phyloP scores from a whole-genome alignment of 2,329 filamentous ascomycete genomes.

The Venturia carpophila region DNA sequence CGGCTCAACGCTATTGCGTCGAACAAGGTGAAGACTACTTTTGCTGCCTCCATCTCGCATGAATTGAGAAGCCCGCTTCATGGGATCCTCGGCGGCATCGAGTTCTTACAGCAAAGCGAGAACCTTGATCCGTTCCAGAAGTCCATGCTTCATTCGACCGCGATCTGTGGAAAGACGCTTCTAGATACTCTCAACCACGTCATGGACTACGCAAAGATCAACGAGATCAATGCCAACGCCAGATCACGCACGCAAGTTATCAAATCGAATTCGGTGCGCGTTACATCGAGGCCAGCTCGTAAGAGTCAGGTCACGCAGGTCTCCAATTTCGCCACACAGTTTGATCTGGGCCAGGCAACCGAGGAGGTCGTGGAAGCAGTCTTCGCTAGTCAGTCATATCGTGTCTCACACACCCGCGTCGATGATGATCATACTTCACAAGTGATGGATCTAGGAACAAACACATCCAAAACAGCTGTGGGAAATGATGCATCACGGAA shows the following conservation, averaged over 20 bases:
- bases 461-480: background rate
- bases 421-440: background rate
- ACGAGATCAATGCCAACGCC: conserved; percentile 14
- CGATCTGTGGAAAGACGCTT: conserved; percentile 35
- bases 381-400: conserved; percentile 10
- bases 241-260: conserved; percentile 21
- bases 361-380: conserved; percentile 18
- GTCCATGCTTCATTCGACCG: conserved; percentile 30
- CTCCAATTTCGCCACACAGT: background rate
- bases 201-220: conserved; percentile 24
- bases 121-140: conserved; percentile 3
- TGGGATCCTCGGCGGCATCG: conserved; percentile 24
- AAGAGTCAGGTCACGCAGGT: background rate
- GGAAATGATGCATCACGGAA: conserved; percentile 18
- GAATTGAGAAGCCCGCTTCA: conserved; percentile 28
- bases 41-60: conserved; percentile 37
- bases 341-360: conserved; percentile 9
- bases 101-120: conserved; percentile 16
- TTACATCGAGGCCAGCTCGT: background rate
- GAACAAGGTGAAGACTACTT: conserved; percentile 33
- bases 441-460: background rate
- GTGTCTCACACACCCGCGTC: background rate
- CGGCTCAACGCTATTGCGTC: conserved; percentile 43
- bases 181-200: conserved; percentile 36
- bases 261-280: conserved; percentile 1